Percentiles rank a stretch among this genome's conserved stretches.
These are phyloP conservation scores for Colletotrichum lindemuthianum DNA, from an alignment of 2,329 filamentous ascomycete genomes.

Conservation along the genomic window DNA sequence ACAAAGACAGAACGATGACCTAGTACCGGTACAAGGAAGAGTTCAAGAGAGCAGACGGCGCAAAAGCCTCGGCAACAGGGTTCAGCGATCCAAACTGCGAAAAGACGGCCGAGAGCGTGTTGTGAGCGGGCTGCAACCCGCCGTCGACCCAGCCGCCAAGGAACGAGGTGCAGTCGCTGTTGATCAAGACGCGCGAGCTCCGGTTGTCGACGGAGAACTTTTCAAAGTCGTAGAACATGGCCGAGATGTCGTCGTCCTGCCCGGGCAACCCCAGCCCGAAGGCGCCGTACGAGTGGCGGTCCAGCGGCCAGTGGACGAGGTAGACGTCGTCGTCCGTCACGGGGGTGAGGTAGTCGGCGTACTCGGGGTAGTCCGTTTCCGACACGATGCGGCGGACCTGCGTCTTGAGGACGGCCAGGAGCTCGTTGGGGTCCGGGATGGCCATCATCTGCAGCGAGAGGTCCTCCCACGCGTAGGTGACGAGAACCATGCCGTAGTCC, in stretches of 20 bases:
- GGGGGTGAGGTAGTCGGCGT: conserved; percentile 10
- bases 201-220: conserved; percentile 2
- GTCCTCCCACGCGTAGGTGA: no score
- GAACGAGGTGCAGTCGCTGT: conserved; percentile 18
- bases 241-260: conserved; percentile 10
- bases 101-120: conserved; percentile 17
- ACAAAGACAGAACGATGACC: not conserved
- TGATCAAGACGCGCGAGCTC: conserved; percentile 8
- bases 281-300: conserved; percentile 17
- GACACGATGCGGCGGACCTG: conserved; percentile 4
- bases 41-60: not conserved
- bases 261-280: conserved; percentile 14
- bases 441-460: no score
- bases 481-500: no score
- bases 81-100: conserved; percentile 11
- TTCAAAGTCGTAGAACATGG: conserved; percentile 19
- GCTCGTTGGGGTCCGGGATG: no score
- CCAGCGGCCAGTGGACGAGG: conserved; percentile 16
- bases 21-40: conserved; percentile 5
- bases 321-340: conserved; percentile 18
- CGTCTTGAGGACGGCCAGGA: conserved; percentile 5
- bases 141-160: conserved; percentile 20
- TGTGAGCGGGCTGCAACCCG: conserved; percentile 12
- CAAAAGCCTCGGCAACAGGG: not conserved
- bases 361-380: conserved; percentile 3